Percentiles rank a stretch among this genome's conserved stretches.
phyloP scores from a whole-genome alignment of 805 yeast genomes.

The Debaryomyces tyrocola region DNA sequence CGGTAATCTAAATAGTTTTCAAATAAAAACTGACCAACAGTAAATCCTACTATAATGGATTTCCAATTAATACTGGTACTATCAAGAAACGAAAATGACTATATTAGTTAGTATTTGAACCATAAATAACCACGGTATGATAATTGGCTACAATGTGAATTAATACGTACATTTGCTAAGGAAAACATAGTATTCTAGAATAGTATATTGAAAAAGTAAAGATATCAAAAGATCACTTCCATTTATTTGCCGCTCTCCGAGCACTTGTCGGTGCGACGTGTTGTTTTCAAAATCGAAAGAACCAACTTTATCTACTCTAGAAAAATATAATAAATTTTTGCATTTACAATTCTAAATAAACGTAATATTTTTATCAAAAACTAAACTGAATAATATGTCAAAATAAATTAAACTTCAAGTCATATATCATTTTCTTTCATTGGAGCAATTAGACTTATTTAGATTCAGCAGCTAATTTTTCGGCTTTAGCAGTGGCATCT shows the following conservation, averaged over 20 bases:
- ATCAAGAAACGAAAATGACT: slow-evolving; percentile 58
- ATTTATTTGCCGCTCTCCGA: slow-evolving; percentile 4
- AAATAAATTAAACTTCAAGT: slow-evolving; percentile 8
- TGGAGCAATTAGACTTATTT: slow-evolving; percentile 41
- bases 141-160: not conserved
- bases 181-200: slow-evolving; percentile 18
- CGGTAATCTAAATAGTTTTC: slow-evolving; percentile 73
- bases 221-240: not conserved
- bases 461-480: slow-evolving; percentile 94
- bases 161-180: slow-evolving; percentile 23
- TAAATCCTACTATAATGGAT: slow-evolving; percentile 65
- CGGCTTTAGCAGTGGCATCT: slow-evolving; percentile 98
- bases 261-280: not conserved
- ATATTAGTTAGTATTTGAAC: slow-evolving; percentile 19
- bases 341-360: slow-evolving; percentile 8
- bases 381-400: slow-evolving; percentile 10
- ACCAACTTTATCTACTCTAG: not conserved
- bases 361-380: slow-evolving; percentile 9
- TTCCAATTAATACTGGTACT: slow-evolving; percentile 80
- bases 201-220: not conserved
- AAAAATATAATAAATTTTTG: slow-evolving; percentile 1
- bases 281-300: not conserved
- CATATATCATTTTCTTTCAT: slow-evolving; percentile 8
- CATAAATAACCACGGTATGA: not conserved
- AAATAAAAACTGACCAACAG: slow-evolving; percentile 72